Evolutionary conservation across 2,329 filamentous ascomycete species (phyloP), one percentile per base, ranked within the genome.

Genomic region (Colletotrichum orbiculare): DNA sequence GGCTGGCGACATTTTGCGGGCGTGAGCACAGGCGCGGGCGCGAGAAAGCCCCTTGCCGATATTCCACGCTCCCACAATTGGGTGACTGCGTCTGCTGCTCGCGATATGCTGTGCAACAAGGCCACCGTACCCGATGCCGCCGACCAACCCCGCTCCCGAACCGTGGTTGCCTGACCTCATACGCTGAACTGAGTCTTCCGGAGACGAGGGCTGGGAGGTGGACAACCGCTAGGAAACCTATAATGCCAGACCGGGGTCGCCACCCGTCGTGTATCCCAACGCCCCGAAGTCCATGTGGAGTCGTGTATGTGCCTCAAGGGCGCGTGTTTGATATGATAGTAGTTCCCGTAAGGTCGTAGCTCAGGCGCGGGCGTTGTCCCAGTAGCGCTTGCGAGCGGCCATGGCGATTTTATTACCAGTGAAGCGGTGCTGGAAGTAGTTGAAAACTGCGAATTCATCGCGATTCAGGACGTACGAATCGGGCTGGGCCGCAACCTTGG

Each of bases 381-480:
- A 88, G 73, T 83, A 88, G 64, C 84, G 77, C 69, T 75, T 81
- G 67, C 79, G 78, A 15, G 85, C 85, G 42, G 74, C 76, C n/a
- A 78, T 73, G 45, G 82, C 82, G n/a, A 79, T 71, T 68, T 79
- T 73, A 68, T 84, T 76, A 65, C 86, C 85, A 37, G 80, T 75
- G 73, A 91, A 93, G 9, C 90, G 86, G 67, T 85, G 78, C 67
- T 91, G 89, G 76, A 91, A 95, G 77, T 90, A 95, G 81, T 96
- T 96, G 86, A 96, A 94, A 66, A 96, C 84, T 59, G 91, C 88
- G 73, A 96, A 96, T 78, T 97, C 93, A 76, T 93, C 88, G 67
- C 85, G 82, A 39, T 82, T 88, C 81, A 96, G 88, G 68, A 96
- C 77, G 76, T 95, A 96, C n/a, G 82, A 81, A 54, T 85, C 78